Evolutionary conservation across 768 basidiomycete species (phyloP), one percentile per base, ranked within the genome.

Genomic region (Hemileccinum impolitum): DNA sequence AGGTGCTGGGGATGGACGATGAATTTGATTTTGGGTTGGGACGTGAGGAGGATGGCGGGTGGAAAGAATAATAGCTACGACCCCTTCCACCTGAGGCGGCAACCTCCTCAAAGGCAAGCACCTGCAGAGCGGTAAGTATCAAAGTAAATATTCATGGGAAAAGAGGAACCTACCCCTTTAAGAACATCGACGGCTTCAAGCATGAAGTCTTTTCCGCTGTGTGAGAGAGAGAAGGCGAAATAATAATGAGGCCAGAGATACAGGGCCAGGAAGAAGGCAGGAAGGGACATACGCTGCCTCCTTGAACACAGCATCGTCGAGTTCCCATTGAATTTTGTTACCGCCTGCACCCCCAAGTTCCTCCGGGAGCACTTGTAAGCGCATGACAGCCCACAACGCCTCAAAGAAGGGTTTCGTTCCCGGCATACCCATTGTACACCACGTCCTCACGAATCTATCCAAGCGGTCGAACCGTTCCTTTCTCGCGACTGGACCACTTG

Each of bases 291-390:
- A 92, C 92, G 89, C 92, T 55, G 91, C 81, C 70, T 95, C 93
- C 62, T 92, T 87, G 72, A 94, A 91, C 14, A 94, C 90, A 17
- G 91, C 91, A 72, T 95, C 93, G 66, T 95, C 93, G 18, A 94
- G 73, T 72, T 93, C 90, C 93, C 93, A 95, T 59, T 87, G 79
- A 46, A 94, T 82, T 58, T 79, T 74, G 58, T 73, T 74, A 28
- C 68, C 66, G 39, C 90, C 93, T 30, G 88, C 87, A 46, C 93
- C 92, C 39, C 93, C 91, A 35, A 90, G 74, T 39, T 79, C 77
- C 62, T 84, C 81, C 42, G 91, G 90, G 39, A 94, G 76, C 37
- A 84, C 81, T 63, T 94, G 90, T 34, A 92, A 71, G 52, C 90
- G 79, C 75, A 94, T 77, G 50, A 87, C 72, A 8, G 84, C 89